These are phyloP conservation scores for Geranium incanum DNA, from an alignment of 441 rosid genomes.

Conservation along the genomic window DNA sequence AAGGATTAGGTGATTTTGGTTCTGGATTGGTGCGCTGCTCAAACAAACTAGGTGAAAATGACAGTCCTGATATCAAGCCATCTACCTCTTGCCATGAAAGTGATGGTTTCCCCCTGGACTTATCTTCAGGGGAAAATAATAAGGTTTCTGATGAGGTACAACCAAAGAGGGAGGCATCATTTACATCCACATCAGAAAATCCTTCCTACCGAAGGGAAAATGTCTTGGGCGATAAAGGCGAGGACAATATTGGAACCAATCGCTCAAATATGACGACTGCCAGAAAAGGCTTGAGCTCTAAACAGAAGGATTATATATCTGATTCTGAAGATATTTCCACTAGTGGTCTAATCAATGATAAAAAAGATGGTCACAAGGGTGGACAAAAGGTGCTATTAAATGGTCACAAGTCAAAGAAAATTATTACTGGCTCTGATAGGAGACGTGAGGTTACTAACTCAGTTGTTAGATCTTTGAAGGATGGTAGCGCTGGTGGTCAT, in stretches of 20 bases:
- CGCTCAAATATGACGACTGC: constrained; percentile 1
- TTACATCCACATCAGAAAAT: constrained; percentile 28
- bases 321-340: constrained; percentile 9
- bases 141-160: constrained; percentile 35
- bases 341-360: not conserved
- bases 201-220: constrained; percentile 31
- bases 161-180: constrained; percentile 25
- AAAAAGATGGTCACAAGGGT: constrained; percentile 21
- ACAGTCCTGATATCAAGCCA: constrained; percentile 45
- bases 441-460: constrained; percentile 30
- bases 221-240: constrained; percentile 31
- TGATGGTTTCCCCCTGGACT: constrained; percentile 29
- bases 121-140: constrained; percentile 36
- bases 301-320: constrained; percentile 5
- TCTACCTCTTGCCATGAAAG: constrained; percentile 31
- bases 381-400: constrained; percentile 33
- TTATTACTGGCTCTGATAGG: constrained; percentile 31
- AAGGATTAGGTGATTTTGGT: constrained; percentile 31
- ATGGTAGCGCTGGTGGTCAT: constrained; percentile 27
- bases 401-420: constrained; percentile 38
- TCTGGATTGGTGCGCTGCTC: constrained; percentile 35
- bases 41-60: constrained; percentile 30
- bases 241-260: constrained; percentile 27
- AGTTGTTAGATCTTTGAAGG: constrained; percentile 24
- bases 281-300: constrained; percentile 8